These are phyloP conservation scores for Aspergillus pseudoviridinutans DNA, from an alignment of 2,329 filamentous ascomycete genomes.

Conservation along the genomic window DNA sequence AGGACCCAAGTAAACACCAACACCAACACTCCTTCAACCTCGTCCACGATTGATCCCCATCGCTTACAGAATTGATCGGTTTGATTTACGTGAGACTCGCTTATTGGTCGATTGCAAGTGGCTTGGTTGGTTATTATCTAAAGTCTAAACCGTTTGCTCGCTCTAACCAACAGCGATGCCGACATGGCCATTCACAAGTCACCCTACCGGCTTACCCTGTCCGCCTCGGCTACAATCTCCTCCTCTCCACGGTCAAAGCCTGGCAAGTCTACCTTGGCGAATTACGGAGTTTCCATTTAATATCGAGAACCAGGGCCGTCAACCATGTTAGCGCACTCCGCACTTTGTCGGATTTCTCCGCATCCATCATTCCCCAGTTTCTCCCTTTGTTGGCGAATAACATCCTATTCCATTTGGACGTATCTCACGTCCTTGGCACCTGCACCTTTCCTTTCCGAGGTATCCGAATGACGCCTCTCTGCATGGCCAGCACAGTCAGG, in stretches of 20 bases:
- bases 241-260: not conserved
- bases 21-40: not conserved
- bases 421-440: not conserved
- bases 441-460: not conserved
- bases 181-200: not conserved
- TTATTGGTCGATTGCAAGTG: not conserved
- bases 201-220: no score
- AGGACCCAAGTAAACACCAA: no score
- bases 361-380: not conserved
- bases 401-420: not conserved
- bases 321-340: not conserved
- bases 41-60: not conserved
- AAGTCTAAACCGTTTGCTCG: not conserved
- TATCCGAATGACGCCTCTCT: not conserved
- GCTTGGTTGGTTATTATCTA: no score
- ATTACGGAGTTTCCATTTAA: not conserved
- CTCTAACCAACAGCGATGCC: not conserved
- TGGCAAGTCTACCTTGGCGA: not conserved
- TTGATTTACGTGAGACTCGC: not conserved
- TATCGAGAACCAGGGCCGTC: not conserved
- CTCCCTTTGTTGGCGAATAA: not conserved
- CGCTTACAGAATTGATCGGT: not conserved
- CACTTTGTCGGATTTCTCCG: not conserved
- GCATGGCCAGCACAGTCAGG: not conserved
- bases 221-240: no score